Conservation (phyloP, 306 rosid genomes). For the Abrus precatorius region DNA sequence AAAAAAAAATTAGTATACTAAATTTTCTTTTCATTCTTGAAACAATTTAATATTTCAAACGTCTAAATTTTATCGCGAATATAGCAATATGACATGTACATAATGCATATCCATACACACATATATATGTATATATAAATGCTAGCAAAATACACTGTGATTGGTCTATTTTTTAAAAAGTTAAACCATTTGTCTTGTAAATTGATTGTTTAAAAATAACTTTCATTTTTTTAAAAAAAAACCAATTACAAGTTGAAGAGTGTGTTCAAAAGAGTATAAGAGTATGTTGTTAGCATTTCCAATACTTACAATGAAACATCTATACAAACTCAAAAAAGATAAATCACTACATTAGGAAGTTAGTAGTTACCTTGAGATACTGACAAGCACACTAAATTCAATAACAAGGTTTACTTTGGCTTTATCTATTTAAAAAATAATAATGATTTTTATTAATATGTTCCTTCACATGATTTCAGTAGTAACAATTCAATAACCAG, state of each 20-base stretch:
- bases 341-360: not conserved
- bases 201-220: too few relatives aligned
- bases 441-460: constrained; percentile 5
- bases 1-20: not conserved
- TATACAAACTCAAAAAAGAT: not conserved
- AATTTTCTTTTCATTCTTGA: not conserved
- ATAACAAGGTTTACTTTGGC: not conserved
- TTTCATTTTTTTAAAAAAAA: too few relatives aligned
- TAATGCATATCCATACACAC: not conserved
- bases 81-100: not conserved
- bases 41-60: not conserved
- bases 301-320: not conserved
- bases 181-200: too few relatives aligned
- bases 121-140: not conserved
- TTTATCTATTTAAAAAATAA: constrained; percentile 11
- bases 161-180: too few relatives aligned
- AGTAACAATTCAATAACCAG: constrained; percentile 18
- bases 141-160: too few relatives aligned
- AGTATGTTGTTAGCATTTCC: too few relatives aligned
- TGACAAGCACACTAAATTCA: not conserved
- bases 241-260: too few relatives aligned
- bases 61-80: not conserved
- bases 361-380: not conserved
- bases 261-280: too few relatives aligned
- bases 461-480: constrained; percentile 44